A percentile compares a stretch with the other conserved stretches of the same genome.
These are phyloP conservation scores for Hawksworthiomyces lignivorus DNA, from an alignment of 2,329 filamentous ascomycete genomes.

Conservation along the genomic window DNA sequence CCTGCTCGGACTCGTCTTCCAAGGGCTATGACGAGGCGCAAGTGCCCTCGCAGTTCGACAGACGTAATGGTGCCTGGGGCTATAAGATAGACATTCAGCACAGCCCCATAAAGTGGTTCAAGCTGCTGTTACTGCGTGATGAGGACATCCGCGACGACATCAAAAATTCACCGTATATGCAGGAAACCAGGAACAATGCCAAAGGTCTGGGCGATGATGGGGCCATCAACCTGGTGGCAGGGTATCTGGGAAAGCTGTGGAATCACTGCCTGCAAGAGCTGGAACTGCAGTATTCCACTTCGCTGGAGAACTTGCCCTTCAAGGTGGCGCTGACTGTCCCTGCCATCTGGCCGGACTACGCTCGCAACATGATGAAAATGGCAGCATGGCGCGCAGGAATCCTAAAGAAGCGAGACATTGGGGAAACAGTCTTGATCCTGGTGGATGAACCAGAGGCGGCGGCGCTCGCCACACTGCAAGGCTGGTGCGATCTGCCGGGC, in stretches of 20 bases:
- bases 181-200: neutral
- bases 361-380: conserved; percentile 27
- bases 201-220: conserved; percentile 7
- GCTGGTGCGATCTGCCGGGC: conserved; percentile 16
- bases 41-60: conserved; percentile 11
- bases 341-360: conserved; percentile 37
- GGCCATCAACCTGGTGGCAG: conserved; percentile 21
- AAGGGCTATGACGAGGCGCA: conserved; percentile 7
- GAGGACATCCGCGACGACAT: conserved; percentile 11
- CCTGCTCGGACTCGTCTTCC: conserved; percentile 12
- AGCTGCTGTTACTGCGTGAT: conserved; percentile 13
- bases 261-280: conserved; percentile 16
- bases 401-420: conserved; percentile 17
- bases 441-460: conserved; percentile 39
- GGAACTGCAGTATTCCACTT: conserved; percentile 16
- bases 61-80: conserved; percentile 5
- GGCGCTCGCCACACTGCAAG: conserved; percentile 30
- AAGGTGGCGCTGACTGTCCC: conserved; percentile 35
- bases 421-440: conserved; percentile 25
- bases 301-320: conserved; percentile 17
- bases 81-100: conserved; percentile 1
- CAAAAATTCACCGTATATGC: conserved; percentile 7
- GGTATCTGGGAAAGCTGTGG: conserved; percentile 29
- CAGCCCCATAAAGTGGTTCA: conserved; percentile 13
- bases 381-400: conserved; percentile 30